Conservation (phyloP, 495 filamentous ascomycete species). For the Usnea hakonensis region DNA sequence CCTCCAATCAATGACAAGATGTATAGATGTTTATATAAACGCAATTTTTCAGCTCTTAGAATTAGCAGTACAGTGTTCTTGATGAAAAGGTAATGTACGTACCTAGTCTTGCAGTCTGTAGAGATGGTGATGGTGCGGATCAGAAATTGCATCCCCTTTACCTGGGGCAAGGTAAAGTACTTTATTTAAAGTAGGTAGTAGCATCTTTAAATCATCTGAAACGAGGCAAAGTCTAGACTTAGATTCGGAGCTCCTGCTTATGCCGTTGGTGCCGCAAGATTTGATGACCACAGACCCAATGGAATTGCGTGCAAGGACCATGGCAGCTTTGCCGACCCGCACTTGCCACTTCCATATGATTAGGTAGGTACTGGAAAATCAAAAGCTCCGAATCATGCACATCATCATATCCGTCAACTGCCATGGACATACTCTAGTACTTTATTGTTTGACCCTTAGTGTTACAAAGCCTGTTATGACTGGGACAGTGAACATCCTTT, state of each 20-base stretch:
- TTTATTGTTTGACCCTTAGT: background rate
- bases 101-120: no score
- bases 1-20: background rate
- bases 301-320: conserved; percentile 1
- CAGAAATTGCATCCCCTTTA: no score
- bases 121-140: no score
- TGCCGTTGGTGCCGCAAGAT: background rate
- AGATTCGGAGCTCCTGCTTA: background rate
- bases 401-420: background rate
- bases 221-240: background rate
- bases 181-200: background rate
- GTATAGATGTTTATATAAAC: background rate
- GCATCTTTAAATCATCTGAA: background rate
- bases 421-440: background rate
- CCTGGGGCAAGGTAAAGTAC: background rate
- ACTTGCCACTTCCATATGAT: no score
- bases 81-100: no score
- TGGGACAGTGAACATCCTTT: background rate
- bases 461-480: background rate
- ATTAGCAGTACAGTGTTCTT: no score
- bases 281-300: background rate
- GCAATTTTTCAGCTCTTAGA: background rate
- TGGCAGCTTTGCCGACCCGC: conserved; percentile 1
- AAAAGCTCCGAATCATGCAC: background rate
- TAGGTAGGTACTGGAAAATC: no score